phyloP scores from a whole-genome alignment of 805 yeast genomes.

The Phaffomyces thermotolerans region DNA sequence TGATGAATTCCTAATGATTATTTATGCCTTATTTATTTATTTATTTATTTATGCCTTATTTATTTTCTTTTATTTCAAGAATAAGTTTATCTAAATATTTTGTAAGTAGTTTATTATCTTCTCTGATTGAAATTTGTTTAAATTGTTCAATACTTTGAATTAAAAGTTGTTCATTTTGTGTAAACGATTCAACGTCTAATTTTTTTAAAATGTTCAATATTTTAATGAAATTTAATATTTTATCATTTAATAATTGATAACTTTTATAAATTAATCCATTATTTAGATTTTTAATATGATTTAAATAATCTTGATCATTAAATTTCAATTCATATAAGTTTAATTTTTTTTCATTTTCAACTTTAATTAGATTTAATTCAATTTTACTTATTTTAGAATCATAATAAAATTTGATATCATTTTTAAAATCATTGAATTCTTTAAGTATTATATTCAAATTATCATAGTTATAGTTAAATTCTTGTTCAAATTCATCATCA shows the following conservation, averaged over 20 bases:
- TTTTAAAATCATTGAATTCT: constrained; percentile 1
- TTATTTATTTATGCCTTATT: too few species aligned
- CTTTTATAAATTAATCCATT: constrained; percentile 6
- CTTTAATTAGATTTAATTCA: not conserved
- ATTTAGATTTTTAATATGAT: constrained; percentile 8
- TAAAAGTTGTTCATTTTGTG: not conserved
- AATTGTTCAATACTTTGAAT: not conserved
- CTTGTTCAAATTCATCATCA: constrained; percentile 1
- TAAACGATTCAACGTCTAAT: not conserved
- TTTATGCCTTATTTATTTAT: not conserved
- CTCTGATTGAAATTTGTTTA: constrained; percentile 1
- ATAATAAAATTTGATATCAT: not conserved
- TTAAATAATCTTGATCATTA: not conserved
- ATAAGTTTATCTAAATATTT: constrained; percentile 5
- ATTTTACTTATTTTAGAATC: not conserved
- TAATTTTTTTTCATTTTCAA: not conserved
- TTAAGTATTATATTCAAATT: constrained; percentile 1
- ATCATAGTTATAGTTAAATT: not conserved
- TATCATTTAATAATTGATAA: constrained; percentile 6
- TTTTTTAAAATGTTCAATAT: constrained; percentile 1
- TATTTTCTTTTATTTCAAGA: not conserved
- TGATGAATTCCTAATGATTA: too few species aligned
- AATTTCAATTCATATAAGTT: not conserved
- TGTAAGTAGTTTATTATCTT: constrained; percentile 4
- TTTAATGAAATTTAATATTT: not conserved